Base-by-base conservation (phyloP, 1,284 basidiomycete species). In the Marasmius oreades region DNA sequence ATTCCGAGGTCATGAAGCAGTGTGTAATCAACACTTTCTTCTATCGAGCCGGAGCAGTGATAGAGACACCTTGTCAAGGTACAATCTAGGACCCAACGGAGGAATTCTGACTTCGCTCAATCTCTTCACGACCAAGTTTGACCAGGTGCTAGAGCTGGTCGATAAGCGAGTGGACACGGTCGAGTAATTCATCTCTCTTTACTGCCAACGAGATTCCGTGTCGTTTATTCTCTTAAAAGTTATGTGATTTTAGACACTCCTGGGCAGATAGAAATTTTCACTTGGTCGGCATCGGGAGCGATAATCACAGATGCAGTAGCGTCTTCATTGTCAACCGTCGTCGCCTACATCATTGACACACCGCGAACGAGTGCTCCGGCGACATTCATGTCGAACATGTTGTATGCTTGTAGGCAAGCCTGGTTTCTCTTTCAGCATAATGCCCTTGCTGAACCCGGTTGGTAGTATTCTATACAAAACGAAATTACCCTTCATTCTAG, bases 301-400 rank as follows among this genome's bases (percentile, higher is more conserved):
- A 99, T 99, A 69, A 98, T 99, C 65, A 99, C 97, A 18, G 95
- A 98, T 68, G 93, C 97, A n/a, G 80, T 99, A 31, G 96, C 96
- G 0, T 92, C 92, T 10, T 86, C 94, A 0, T 77, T 98, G 60
- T 97, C 97, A 0, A 92, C 96, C 0, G 92, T 95, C 23, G 87
- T 99, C 37, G 97, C 95, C 11, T 99, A 98, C 70, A 85, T 99
- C 58, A 94, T 99, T 66, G 97, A 99, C 73, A 99, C 97, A 1
- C 96, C 97, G 16, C 82, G 97, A 57, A 96, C 95, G 10, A 90
- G 90, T 0, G 88, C 95, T 0, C 97, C 97, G 0, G 94, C 96
- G 5, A 99, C 97, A 0, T 99, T 99, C 73, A 99, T 99, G 97
- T 94, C 90, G 53, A 99, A 99, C 73, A 99, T 99, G 97, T 81